These are phyloP conservation scores for Meripilus lineatus DNA, from an alignment of 1,284 basidiomycete species.

Conservation along the genomic window DNA sequence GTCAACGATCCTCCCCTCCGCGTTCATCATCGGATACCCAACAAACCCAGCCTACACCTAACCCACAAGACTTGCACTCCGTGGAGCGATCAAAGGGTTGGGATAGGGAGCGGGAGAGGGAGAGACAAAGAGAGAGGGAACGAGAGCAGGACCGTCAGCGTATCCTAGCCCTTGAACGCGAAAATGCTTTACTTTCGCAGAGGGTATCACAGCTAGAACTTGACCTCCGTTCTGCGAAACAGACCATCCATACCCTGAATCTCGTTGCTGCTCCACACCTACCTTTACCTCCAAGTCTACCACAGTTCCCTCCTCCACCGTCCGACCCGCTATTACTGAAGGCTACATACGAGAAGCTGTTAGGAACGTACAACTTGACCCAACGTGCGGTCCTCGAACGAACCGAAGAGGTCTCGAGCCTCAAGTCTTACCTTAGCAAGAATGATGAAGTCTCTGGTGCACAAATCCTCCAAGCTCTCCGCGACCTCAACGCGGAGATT, in stretches of 20 bases:
- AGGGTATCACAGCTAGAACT: constrained; percentile 18
- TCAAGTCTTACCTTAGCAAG: constrained; percentile 33
- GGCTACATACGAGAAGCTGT: constrained; percentile 16
- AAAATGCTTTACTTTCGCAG: constrained; percentile 22
- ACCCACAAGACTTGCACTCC: neutral
- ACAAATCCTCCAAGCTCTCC: constrained; percentile 32
- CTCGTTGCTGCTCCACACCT: constrained; percentile 10
- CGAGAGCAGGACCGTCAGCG: constrained; percentile 21
- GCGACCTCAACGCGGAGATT: constrained; percentile 34
- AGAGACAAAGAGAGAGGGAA: constrained; percentile 16
- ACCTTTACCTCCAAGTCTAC: constrained; percentile 3
- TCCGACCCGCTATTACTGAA: constrained; percentile 11
- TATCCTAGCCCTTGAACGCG: constrained; percentile 22
- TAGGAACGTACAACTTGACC: constrained; percentile 17
- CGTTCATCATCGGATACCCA: too few relatives aligned
- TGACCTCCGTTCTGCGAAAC: constrained; percentile 13
- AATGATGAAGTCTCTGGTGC: constrained; percentile 35
- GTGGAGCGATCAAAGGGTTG: constrained; percentile 5
- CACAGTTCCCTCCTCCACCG: constrained; percentile 8
- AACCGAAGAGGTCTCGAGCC: constrained; percentile 29
- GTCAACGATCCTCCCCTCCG: neutral
- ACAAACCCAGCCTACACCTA: too few relatives aligned
- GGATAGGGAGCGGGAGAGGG: constrained; percentile 18
- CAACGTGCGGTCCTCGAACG: constrained; percentile 22
- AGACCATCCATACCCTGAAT: constrained; percentile 10